A percentile compares a stretch with the other conserved stretches of the same genome.
Conservation (phyloP, 2,329 filamentous ascomycete genomes). For the Xylaria multiplex region DNA sequence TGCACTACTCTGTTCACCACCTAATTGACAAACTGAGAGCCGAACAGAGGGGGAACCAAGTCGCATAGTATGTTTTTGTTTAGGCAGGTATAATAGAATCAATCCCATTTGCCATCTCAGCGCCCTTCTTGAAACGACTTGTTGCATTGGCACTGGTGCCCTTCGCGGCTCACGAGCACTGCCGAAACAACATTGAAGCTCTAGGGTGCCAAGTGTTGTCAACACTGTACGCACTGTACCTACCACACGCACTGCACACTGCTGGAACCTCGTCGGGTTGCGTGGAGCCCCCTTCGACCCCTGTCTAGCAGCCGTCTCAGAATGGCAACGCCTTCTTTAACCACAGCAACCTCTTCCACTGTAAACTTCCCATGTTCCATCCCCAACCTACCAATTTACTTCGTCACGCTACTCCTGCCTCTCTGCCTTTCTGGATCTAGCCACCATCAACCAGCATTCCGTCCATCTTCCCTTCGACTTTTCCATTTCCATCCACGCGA, state of each 20-base stretch:
- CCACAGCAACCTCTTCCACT: conserved; percentile 22
- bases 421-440: conserved; percentile 18
- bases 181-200: too few species aligned
- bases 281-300: conserved; percentile 23
- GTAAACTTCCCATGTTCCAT: conserved; percentile 27
- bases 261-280: conserved; percentile 11
- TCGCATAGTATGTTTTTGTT: too few species aligned
- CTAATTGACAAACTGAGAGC: too few species aligned
- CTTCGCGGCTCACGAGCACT: too few species aligned
- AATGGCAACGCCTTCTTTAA: conserved; percentile 37
- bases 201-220: too few species aligned
- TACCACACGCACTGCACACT: too few species aligned
- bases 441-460: conserved; percentile 29
- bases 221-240: neutral
- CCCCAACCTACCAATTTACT: conserved; percentile 26
- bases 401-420: conserved; percentile 2
- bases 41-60: too few species aligned
- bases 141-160: too few species aligned
- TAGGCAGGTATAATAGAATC: too few species aligned
- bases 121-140: too few species aligned
- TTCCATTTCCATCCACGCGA: conserved; percentile 26
- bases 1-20: too few species aligned
- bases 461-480: conserved; percentile 24
- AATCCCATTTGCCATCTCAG: too few species aligned
- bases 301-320: conserved; percentile 28